phyloP scores from a whole-genome alignment of 2,329 filamentous ascomycete species.

The Acrocalymma vagum region DNA sequence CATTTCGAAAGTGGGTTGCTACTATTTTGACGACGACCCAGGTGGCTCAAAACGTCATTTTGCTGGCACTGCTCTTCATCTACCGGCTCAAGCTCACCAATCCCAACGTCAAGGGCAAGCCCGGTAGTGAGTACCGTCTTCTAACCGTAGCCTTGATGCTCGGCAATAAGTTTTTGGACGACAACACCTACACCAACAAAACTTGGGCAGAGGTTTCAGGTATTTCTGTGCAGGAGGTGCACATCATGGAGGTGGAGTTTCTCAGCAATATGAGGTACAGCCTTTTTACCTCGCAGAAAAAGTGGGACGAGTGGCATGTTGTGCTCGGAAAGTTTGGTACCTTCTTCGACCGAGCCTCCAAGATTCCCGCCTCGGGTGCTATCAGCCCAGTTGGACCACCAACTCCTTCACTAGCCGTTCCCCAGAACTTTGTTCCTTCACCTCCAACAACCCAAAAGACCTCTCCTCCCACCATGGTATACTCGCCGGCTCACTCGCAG shows the following conservation, averaged over 20 bases:
- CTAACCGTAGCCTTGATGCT: conserved; percentile 96
- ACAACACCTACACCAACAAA: conserved; percentile 99
- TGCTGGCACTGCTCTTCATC: conserved; percentile 90
- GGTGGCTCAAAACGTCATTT: conserved; percentile 93
- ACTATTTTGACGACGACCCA: conserved; percentile 92
- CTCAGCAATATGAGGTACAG: conserved; percentile 98
- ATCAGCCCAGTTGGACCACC: conserved; percentile 44
- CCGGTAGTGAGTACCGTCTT: conserved; percentile 90
- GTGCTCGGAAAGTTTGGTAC: conserved; percentile 83
- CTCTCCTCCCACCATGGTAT: conserved; percentile 56
- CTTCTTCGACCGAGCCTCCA: conserved; percentile 78
- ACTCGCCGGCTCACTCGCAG: conserved; percentile 53
- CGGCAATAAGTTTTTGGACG: conserved; percentile 97
- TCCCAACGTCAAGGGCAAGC: conserved; percentile 86
- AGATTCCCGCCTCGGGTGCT: conserved; percentile 51
- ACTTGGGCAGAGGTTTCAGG: conserved; percentile 98
- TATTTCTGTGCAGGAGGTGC: conserved; percentile 92
- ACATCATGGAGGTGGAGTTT: conserved; percentile 99
- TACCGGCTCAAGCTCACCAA: conserved; percentile 92
- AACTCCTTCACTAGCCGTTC: conserved; percentile 47
- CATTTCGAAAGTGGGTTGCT: conserved; percentile 93
- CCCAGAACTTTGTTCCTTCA: conserved; percentile 57
- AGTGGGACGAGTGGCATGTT: conserved; percentile 88
- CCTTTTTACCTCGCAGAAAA: conserved; percentile 81
- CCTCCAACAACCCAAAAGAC: conserved; percentile 60